Base-by-base conservation (phyloP, 345 rosid genomes). In the Populus euphratica region DNA sequence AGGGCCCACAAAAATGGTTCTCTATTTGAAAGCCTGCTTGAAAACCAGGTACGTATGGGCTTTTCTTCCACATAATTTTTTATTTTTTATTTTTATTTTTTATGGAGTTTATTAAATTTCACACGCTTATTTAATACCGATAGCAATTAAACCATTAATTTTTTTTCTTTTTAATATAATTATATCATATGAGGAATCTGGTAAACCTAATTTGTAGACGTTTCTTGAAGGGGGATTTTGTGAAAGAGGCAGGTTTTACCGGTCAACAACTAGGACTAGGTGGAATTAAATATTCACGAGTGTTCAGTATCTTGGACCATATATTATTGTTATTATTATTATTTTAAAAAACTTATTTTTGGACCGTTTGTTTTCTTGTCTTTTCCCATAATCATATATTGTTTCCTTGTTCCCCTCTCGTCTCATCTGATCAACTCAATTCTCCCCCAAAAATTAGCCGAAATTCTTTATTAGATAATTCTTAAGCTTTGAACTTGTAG, bases 1-100 rank as follows among this genome's bases (percentile, higher is more conserved):
- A 86, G 92, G 83, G 81, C 91, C 78, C 92, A 91, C 77, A 76
- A 77, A 41, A 85, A 87, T 72, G 83, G 85, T 75, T 83, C 89
- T 70, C 80, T 84, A 50, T 90, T 91, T 77, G 88, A 88, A 76
- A 87, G 87, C 85, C 89, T 89, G 84, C 88, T 83, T 44, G 79
- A 82, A 56, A 80, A 76, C 82, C 92, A 87, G 97, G 97, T 92
- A 72, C 44, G 39, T 21, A 9, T 12, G 36, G 23, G 13, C 36
- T 54, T 72, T 72, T 23, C 64, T 59, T 10, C 10, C 18, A 18
- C 36, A 33, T 33, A 4, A 4, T 33, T 4, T 33, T 17, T 7
- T 21, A 25, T 25, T 25, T 25, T 31, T 20, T 59, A n/a, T 65
- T 6, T 72, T 72, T 74, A 47, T 44, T 64, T 56, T n/a, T 52